phyloP scores from a whole-genome alignment of 352 stramenopile genomes.

The Phytophthora megakarya region DNA sequence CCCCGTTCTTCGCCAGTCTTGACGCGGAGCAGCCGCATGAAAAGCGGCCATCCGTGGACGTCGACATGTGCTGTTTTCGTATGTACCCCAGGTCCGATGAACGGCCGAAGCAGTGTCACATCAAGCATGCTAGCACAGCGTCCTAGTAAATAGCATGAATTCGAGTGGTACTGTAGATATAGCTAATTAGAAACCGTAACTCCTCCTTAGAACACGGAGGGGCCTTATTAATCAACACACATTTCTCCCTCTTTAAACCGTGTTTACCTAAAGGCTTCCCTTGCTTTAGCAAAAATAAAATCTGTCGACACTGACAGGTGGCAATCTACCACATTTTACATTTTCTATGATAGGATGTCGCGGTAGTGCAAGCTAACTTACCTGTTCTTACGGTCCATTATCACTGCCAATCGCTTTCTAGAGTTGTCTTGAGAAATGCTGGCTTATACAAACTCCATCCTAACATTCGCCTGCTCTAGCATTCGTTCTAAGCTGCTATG shows the following conservation, averaged over 20 bases:
- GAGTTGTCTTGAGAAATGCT: too few relatives aligned
- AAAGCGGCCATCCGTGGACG: constrained; percentile 22
- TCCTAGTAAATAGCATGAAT: constrained; percentile 33
- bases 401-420: too few relatives aligned
- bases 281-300: neutral
- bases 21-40: constrained; percentile 32
- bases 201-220: constrained; percentile 1
- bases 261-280: neutral
- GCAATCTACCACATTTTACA: neutral
- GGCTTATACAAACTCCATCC: too few relatives aligned
- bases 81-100: constrained; percentile 33
- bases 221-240: constrained; percentile 34
- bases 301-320: neutral
- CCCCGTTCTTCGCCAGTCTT: constrained; percentile 39
- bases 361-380: neutral
- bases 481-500: too few relatives aligned
- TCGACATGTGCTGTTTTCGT: constrained; percentile 26
- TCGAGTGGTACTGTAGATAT: neutral
- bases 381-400: too few relatives aligned
- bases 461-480: too few relatives aligned
- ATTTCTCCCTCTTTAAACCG: constrained; percentile 19
- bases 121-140: constrained; percentile 25
- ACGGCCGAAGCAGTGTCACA: constrained; percentile 40
- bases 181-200: constrained; percentile 14
- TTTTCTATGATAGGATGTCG: neutral